These are phyloP conservation scores for Xylariaceae sp. DNA, from an alignment of 2,329 filamentous ascomycete species.

Conservation along the genomic window DNA sequence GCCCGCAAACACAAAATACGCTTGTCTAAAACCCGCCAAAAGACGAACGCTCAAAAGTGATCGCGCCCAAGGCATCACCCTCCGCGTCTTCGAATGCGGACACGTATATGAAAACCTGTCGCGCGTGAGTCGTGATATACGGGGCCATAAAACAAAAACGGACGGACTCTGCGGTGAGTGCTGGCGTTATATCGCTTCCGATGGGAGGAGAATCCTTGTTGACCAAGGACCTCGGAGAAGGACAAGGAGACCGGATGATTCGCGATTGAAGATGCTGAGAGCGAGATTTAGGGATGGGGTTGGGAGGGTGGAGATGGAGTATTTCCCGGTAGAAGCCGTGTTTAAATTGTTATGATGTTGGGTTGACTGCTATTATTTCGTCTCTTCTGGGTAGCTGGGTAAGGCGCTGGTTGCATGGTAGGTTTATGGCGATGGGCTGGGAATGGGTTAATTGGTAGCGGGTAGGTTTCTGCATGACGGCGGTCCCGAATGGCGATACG, in stretches of 20 bases:
- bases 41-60: background rate
- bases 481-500: no score
- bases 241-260: background rate
- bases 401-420: no score
- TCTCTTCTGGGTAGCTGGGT: no score
- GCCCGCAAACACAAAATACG: constrained; percentile 7
- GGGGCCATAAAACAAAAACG: background rate
- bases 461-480: no score
- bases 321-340: no score
- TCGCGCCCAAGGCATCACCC: background rate
- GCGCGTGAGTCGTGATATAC: background rate
- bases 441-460: no score
- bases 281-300: constrained; percentile 7
- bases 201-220: background rate
- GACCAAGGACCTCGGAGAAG: background rate
- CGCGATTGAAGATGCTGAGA: background rate
- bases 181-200: constrained; percentile 6
- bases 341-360: no score
- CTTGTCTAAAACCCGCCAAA: constrained; percentile 1
- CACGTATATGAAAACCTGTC: background rate
- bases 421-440: no score
- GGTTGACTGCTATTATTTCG: no score
- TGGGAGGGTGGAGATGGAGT: background rate
- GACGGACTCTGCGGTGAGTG: constrained; percentile 5
- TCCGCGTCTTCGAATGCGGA: constrained; percentile 11